Evolutionary conservation across 352 stramenopile genomes (phyloP), one percentile per base, ranked within the genome.

Genomic region (Achlya hypogyna): DNA sequence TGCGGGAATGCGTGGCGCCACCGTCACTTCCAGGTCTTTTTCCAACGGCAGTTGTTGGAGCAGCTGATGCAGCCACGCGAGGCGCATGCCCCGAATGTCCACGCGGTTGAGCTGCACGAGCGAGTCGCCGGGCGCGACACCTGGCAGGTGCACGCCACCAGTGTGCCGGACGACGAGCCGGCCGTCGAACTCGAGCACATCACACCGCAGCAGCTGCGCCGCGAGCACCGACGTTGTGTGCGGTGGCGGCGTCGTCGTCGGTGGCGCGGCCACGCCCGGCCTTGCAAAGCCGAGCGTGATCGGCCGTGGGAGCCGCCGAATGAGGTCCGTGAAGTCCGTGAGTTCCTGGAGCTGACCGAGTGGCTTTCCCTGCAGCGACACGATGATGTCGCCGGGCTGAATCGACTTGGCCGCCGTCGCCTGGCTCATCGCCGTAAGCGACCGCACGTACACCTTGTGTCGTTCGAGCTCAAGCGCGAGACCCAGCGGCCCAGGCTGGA

Each of bases 271-370:
- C 3, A 28, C 23, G n/a, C 18, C 16, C 5, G 47, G 38, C 5
- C 60, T 42, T 10, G 42, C 43, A 58, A 67, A 67, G 20, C 60
- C 38, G 40, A 67, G 28, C 20, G 60, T 58, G 10, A 92, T 59
- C 9, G 86, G 86, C 6, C 86, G 81, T 32, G 81, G 78, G 16
- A 92, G 70, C 9, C 72, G 76, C n/a, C 89, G 71, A 40, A 94
- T 62, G 49, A 70, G 81, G 6, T 84, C 78, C 4, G 86, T 94
- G 45, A 94, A 94, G 70, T 94, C 82, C 27, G 81, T 91, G 31
- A 94, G 69, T 74, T 92, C 84, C 14, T 65, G 78, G 20, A 94
- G 62, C 22, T 75, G 51, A 8, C 86, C 86, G 51, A 89, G 88
- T 0, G 63, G 49, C 27, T 82, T 75, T 20, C 77, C 83, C 63